Evolutionary conservation across 2,329 filamentous ascomycete genomes (phyloP), one percentile per base, ranked within the genome.

Genomic region (Trichoderma asperellum): DNA sequence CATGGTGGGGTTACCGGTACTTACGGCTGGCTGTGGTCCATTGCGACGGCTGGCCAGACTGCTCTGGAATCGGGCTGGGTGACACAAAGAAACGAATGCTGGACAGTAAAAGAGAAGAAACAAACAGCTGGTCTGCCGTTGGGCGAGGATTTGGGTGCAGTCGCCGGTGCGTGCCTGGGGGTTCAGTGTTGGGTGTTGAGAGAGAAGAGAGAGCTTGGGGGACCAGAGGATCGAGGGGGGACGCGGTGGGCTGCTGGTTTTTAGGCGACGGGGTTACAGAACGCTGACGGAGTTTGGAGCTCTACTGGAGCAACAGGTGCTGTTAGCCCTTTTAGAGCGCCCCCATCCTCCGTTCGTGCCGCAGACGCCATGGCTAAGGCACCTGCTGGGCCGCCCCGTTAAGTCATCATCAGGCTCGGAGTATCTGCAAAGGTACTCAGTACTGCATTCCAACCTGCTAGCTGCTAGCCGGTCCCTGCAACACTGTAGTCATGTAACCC

Each of bases 1-100:
- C 56, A 70, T 70, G 66, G 69, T 70, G 69, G 69, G 69, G 69
- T 67, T 70, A 27, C 11, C 40, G 64, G 64, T 57, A 59, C 69
- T 55, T 60, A 69, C 65, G 66, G 52, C 61, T 68, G 69, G 66
- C 12, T 63, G 55, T 53, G 59, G 52, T 70, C 69, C 69, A 70
- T 70, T 68, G 69, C 69, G 60, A 47, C 69, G 59, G 65, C 55
- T 69, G 59, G 60, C 68, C 68, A 40, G 60, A 58, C 58, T 27
- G 27, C 61, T 53, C 66, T 64, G 60, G 59, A 21, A 21, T 56
- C 53, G 66, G 56, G 21, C 40, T 43, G n/a, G 59, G 16, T 16
- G 11, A 27, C 60, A n/a, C 56, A 35, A 60, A 5, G n/a, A 43
- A 37, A 16, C 11, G 34, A 16, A 12, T 35, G 32, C 24, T 43